Evolutionary conservation across 2,329 filamentous ascomycete species (phyloP), one percentile per base, ranked within the genome.

Genomic region (Chaetomium olivaceum): DNA sequence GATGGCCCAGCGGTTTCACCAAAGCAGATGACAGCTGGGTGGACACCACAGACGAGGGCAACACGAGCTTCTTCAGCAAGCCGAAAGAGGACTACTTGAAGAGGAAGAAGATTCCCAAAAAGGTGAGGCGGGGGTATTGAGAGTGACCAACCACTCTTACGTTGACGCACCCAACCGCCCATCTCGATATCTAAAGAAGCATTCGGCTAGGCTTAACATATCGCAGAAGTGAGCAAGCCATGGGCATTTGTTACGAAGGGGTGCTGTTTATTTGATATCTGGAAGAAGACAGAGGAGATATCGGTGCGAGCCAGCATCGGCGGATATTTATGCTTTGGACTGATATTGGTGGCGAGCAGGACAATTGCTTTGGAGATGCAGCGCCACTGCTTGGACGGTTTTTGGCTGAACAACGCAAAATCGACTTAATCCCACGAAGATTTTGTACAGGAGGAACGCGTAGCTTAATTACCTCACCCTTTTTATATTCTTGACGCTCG

Each of bases 51-150:
- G 63, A 63, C 3, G 68, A 68, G 52, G 71, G 70, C 7, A 69
- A 71, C 64, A 68, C 59, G 48, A 71, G 69, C 62, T 71, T 71
- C 23, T 72, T 73, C 36, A 66, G 58, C 52, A 50, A 61, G 33
- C 59, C 62, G 2, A 66, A 63, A 31, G 63, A 63, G 14, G 66
- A 70, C 23, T 31, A 58, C 19, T n/a, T 33, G 27, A 67, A 65
- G 60, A 70, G 59, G 62, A 70, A 62, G 62, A 69, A 61, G 62
- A 4, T 55, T 21, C 46, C 25, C 19, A 68, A 43, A 56, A 69
- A 54, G 48, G 27, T 50, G 7, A 58, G 63, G 25, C 65, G 63
- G 29, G 67, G 63, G 21, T 68, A 70, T 54, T 71, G 61, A 70
- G 58, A 19, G 29, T 21, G 1, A 4, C 16, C n/a, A n/a, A n/a